Evolutionary conservation across 2,329 filamentous ascomycete species (phyloP).

Genomic region (Ophiosphaerella korrae): DNA sequence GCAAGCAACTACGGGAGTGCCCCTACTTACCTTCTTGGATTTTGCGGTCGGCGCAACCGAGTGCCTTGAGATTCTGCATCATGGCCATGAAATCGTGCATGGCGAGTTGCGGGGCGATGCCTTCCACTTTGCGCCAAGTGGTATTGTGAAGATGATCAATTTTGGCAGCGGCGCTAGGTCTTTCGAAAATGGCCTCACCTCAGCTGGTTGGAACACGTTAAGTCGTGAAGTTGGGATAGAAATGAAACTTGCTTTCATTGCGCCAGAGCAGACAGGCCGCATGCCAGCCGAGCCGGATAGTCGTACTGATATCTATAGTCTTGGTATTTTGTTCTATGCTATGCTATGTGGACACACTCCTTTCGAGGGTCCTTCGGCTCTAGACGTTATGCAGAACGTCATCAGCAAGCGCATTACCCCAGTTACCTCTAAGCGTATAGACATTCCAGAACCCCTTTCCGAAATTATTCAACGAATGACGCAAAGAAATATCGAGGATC

Average conservation of each 20-base stretch:
- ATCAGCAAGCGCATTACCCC: constrained; percentile 77
- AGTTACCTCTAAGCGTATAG: constrained; percentile 76
- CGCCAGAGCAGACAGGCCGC: constrained; percentile 90
- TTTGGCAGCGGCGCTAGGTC: constrained; percentile 86
- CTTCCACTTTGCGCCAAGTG: constrained; percentile 82
- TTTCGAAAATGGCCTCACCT: constrained; percentile 86
- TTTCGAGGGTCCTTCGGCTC: constrained; percentile 77
- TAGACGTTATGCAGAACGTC: constrained; percentile 91
- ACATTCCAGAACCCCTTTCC: constrained; percentile 82
- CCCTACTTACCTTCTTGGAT: constrained; percentile 78
- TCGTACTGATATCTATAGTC: constrained; percentile 89
- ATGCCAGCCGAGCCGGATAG: constrained; percentile 87
- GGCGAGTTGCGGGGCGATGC: constrained; percentile 90
- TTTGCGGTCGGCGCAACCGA: constrained; percentile 89
- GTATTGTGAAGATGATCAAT: constrained; percentile 77
- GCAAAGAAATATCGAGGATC: constrained; percentile 81
- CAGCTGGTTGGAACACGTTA: constrained; percentile 82
- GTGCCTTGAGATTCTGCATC: constrained; percentile 88
- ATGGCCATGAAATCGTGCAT: constrained; percentile 83
- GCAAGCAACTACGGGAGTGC: constrained; percentile 61
- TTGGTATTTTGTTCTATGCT: constrained; percentile 88
- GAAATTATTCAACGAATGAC: constrained; percentile 91
- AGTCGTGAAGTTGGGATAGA: constrained; percentile 85
- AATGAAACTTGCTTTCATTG: constrained; percentile 89
- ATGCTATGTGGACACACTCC: constrained; percentile 72